Evolutionary conservation across 2,329 filamentous ascomycete species (phyloP), one percentile per base, ranked within the genome.

Genomic region (Thielaviopsis populi): DNA sequence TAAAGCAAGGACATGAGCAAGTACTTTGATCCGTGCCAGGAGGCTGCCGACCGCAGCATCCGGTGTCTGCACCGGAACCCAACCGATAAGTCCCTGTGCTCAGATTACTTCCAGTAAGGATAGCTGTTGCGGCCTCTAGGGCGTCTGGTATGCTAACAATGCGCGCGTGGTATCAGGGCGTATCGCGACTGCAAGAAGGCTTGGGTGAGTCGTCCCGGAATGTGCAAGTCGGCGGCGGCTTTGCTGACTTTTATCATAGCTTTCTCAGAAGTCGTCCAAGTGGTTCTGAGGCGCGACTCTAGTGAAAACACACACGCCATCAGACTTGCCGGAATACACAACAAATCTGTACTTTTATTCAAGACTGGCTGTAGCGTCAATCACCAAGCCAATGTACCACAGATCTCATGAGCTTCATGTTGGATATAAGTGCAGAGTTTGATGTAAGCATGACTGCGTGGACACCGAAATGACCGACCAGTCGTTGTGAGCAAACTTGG

Each of bases 21-120:
- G 73, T 97, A 87, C 76, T 90, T 89, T 73, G 94, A 99, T 70
- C 94, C 94, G 1, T 99, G 94, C 74, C 92, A 97, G 73, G 92
- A 96, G 70, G 90, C 90, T 4, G 92, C 94, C 7, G 79, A 87
- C 69, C 82, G 83, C 71, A 96, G 91, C 75, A 85, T 96, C 69
- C 86, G 84, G 73, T 99, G 94, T 71, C 77, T 99, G 71, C 86
- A 91, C 72, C 83, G 94, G 24, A 99, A 99, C 73, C 85, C 82
- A 24, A 91, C 89, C 15, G 90, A 97, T 72, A 83, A 85, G 68
- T 79, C 85, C n/a, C 88, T 97, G 87, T 99, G 94, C 72, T 80
- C 81, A 68, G 92, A 97, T 74, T 97, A 95, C 73, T 97, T 99
- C 72, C 89, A 96, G 91, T 96, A 73, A 75, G 88, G 75, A 65